phyloP scores from a whole-genome alignment of 2,329 filamentous ascomycete genomes.

The Penicillium sp. region DNA sequence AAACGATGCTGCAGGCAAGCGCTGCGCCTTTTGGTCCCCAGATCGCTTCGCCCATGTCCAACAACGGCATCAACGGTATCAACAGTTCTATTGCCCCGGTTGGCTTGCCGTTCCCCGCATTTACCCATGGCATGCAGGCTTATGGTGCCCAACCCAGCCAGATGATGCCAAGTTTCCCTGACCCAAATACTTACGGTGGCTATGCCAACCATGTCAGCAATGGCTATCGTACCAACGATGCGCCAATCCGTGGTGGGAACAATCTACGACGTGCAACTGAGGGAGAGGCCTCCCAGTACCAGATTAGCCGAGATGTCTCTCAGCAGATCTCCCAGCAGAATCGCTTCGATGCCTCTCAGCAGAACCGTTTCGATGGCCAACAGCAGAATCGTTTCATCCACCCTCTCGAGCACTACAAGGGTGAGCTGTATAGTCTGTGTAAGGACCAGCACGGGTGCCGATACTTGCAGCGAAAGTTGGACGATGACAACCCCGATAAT shows the following conservation, averaged over 20 bases:
- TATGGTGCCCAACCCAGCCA: slow-evolving; percentile 40
- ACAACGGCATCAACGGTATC: slow-evolving; percentile 19
- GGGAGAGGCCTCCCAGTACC: slow-evolving; percentile 55
- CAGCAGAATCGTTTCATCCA: slow-evolving; percentile 71
- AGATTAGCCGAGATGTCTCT: neutral
- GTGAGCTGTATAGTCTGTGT: slow-evolving; percentile 85
- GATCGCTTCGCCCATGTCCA: slow-evolving; percentile 41
- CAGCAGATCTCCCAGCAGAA: too few species aligned
- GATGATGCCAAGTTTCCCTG: slow-evolving; percentile 48
- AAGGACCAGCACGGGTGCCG: slow-evolving; percentile 98
- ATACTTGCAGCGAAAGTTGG: slow-evolving; percentile 94
- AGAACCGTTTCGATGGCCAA: neutral
- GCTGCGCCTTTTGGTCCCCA: slow-evolving; percentile 75
- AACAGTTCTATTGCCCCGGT: slow-evolving; percentile 29
- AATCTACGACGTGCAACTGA: slow-evolving; percentile 57
- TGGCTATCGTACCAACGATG: slow-evolving; percentile 65
- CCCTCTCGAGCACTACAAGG: slow-evolving; percentile 74
- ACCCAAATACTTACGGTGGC: slow-evolving; percentile 56
- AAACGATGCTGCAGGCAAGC: slow-evolving; percentile 75
- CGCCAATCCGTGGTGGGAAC: slow-evolving; percentile 72
- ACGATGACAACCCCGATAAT: slow-evolving; percentile 79
- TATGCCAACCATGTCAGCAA: slow-evolving; percentile 47
- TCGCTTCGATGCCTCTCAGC: neutral
- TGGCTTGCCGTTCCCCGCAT: slow-evolving; percentile 43
- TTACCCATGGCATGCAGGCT: slow-evolving; percentile 52